Conservation (phyloP, 2,329 filamentous ascomycete species). For the Chaetomium sp. region DNA sequence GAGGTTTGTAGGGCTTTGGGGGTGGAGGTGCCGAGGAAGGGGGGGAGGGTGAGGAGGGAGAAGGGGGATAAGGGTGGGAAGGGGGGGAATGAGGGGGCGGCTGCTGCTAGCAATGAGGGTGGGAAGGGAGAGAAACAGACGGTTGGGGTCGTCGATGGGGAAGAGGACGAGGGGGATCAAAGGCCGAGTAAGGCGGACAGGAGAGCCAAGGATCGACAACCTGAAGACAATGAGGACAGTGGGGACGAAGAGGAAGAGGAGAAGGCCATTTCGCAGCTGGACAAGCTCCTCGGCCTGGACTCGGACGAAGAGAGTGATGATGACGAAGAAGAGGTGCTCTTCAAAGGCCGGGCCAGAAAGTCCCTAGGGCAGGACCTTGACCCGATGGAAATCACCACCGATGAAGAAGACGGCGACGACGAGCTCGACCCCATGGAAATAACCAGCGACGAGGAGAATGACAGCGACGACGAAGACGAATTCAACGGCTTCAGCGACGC, state of each 20-base stretch:
- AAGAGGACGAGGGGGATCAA: too few relatives aligned
- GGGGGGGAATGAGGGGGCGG: constrained; percentile 4
- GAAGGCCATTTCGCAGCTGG: constrained; percentile 17
- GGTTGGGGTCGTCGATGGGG: background rate
- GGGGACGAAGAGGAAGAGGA: constrained; percentile 16
- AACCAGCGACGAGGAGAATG: constrained; percentile 28
- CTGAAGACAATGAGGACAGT: constrained; percentile 18
- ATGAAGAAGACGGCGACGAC: constrained; percentile 17
- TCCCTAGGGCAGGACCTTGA: constrained; percentile 26
- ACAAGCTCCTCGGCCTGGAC: constrained; percentile 21
- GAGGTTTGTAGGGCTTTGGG: constrained; percentile 44
- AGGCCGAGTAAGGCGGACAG: too few relatives aligned
- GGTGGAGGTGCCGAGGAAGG: constrained; percentile 42
- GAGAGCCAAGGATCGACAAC: constrained; percentile 5
- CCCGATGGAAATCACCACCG: constrained; percentile 24
- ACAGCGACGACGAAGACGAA: constrained; percentile 18
- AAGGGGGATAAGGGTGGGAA: constrained; percentile 23
- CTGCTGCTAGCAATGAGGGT: constrained; percentile 2
- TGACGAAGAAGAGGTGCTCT: constrained; percentile 6
- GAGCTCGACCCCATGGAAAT: constrained; percentile 23
- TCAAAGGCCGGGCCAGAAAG: constrained; percentile 26
- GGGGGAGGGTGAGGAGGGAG: constrained; percentile 28
- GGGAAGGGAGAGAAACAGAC: constrained; percentile 18
- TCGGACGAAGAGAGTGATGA: constrained; percentile 24
- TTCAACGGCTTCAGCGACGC: constrained; percentile 32